Conservation (phyloP, 805 yeast species). For the Metschnikowia baotianmanensis region DNA sequence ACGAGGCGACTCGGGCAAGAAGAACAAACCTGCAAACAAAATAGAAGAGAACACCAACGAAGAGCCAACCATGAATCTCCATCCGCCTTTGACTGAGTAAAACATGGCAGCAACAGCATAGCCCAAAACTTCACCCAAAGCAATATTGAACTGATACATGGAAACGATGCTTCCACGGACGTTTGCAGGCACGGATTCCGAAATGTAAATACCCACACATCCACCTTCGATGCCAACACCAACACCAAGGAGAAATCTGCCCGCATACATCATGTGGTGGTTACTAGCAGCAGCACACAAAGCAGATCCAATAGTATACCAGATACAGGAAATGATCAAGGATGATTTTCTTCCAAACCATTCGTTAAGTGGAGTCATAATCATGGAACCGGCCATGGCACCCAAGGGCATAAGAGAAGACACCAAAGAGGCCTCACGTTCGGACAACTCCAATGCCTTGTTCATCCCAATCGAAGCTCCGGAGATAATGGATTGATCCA, state of each 20-base stretch:
- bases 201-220: constrained; percentile 58
- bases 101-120: constrained; percentile 64
- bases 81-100: constrained; percentile 52
- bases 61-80: constrained; percentile 68
- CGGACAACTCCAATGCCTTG: constrained; percentile 37
- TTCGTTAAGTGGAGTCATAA: constrained; percentile 58
- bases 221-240: constrained; percentile 71
- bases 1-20: constrained; percentile 63
- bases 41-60: constrained; percentile 57
- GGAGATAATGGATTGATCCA: constrained; percentile 64
- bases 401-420: constrained; percentile 67
- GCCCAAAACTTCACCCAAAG: constrained; percentile 65
- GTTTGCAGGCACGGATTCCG: constrained; percentile 58
- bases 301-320: constrained; percentile 61
- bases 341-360: constrained; percentile 54
- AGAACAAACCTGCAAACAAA: constrained; percentile 48
- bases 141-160: constrained; percentile 61
- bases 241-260: constrained; percentile 55
- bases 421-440: constrained; percentile 50
- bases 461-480: constrained; percentile 59
- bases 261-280: constrained; percentile 46
- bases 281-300: constrained; percentile 46
- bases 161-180: constrained; percentile 62
- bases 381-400: constrained; percentile 60
- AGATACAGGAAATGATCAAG: constrained; percentile 53